Base-by-base conservation (phyloP, 2,329 filamentous ascomycete genomes). In the Moelleriella libera region DNA sequence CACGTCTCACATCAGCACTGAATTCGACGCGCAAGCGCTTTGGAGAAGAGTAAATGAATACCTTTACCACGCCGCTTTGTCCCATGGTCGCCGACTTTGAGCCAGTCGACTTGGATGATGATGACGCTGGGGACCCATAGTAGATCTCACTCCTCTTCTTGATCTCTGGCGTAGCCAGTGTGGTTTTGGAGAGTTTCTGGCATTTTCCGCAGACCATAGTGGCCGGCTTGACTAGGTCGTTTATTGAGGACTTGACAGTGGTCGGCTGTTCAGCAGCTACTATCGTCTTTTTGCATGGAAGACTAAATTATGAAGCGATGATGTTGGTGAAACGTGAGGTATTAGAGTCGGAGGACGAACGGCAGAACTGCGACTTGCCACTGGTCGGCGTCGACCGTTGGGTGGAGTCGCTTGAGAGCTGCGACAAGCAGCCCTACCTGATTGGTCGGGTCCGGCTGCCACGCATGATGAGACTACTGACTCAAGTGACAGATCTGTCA, bases 61-160 rank as follows among this genome's bases (percentile, higher is more conserved):
- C 76, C 68, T 82, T 82, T 50, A 73, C 70, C 48, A 82, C 65
- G 34, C 78, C 77, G 10, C 69, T 76, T 50, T 72, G 70, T 5
- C 77, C 77, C 34, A 79, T 54, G 2, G 77, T 82, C 39, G 74
- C 65, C 28, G 74, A 70, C 48, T 68, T 71, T 50, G 66, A 65
- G 44, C 59, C 60, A 44, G 62, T 58, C 14, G 60, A 50, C 51
- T 63, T 60, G 48, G 69, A 60, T 28, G 68, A 65, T 10, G 52
- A 49, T 31, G 34, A 47, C 11, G 73, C 67, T 1, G 76, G 63
- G 2, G 78, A 82, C 44, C 78, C 78, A 56, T 78, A 74, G 60
- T 82, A 82, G 65, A 82, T 78, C 46, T 83, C 79, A 57, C 63
- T 76, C 68, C 79, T 82, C 65, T 78, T 79, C 63, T 82, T 83